phyloP scores from a whole-genome alignment of 1,284 basidiomycete species.

The Boletellus deceptivus region DNA sequence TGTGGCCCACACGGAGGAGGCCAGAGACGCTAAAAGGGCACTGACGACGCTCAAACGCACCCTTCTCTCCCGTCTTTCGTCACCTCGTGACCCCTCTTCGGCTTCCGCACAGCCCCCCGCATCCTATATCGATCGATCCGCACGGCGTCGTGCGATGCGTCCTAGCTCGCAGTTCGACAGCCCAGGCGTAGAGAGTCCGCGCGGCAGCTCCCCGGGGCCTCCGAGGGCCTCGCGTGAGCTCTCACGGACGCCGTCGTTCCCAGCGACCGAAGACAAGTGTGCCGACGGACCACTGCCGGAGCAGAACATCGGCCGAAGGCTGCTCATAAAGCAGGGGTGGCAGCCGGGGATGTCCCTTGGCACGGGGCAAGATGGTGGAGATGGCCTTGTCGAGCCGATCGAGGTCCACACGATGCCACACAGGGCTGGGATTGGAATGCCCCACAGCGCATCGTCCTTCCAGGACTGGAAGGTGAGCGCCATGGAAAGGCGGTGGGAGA shows the following conservation, averaged over 20 bases:
- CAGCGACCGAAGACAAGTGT: constrained; percentile 30
- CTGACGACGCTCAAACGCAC: constrained; percentile 59
- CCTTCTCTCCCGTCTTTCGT: constrained; percentile 50
- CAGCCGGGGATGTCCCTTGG: constrained; percentile 63
- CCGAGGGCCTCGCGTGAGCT: constrained; percentile 7
- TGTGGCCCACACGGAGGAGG: constrained; percentile 14
- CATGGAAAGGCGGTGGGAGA: no score
- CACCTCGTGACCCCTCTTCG: background rate
- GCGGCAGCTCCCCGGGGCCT: constrained; percentile 24
- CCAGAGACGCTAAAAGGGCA: constrained; percentile 56
- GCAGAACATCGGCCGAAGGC: constrained; percentile 63
- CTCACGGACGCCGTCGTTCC: constrained; percentile 9
- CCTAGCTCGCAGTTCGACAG: constrained; percentile 47
- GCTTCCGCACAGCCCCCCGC: constrained; percentile 13
- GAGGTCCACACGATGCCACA: constrained; percentile 41
- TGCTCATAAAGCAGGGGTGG: constrained; percentile 75
- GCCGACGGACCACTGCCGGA: constrained; percentile 44
- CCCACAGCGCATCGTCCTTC: background rate
- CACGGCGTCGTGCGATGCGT: constrained; percentile 58
- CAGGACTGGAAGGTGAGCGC: no score
- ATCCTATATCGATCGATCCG: constrained; percentile 64
- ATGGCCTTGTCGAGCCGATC: constrained; percentile 55
- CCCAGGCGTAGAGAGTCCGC: constrained; percentile 39
- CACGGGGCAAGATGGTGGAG: constrained; percentile 19
- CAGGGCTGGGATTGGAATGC: constrained; percentile 56